A percentile compares a stretch with the other conserved stretches of the same genome.
phyloP scores from a whole-genome alignment of 768 basidiomycete genomes.

The Termitomyces sp. region DNA sequence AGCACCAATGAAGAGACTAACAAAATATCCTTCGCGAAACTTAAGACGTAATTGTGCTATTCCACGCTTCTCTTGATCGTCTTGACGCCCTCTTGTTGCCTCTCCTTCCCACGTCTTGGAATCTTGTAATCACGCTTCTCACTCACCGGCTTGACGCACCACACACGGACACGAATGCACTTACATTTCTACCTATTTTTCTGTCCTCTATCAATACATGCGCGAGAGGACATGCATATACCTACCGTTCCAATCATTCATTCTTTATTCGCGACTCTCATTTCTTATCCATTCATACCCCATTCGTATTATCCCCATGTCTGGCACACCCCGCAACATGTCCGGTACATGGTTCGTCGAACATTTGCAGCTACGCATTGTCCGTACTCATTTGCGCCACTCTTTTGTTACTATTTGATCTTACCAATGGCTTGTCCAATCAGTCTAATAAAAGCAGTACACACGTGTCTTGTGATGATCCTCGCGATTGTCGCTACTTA shows the following conservation, averaged over 20 bases:
- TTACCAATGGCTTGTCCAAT: not conserved
- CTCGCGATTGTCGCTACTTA: not conserved
- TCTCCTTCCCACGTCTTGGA: not conserved
- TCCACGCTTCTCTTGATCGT: not conserved
- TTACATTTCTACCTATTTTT: not conserved
- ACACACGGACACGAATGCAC: not conserved
- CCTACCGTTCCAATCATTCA: not conserved
- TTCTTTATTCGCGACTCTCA: not conserved
- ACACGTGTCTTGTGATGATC: not conserved
- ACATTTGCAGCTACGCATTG: not conserved
- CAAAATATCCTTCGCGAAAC: conserved; percentile 27
- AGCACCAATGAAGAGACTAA: conserved; percentile 29
- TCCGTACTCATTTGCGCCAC: not conserved
- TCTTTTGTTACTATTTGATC: not conserved
- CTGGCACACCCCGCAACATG: not conserved
- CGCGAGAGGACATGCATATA: not conserved
- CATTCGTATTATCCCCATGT: not conserved
- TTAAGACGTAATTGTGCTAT: not conserved
- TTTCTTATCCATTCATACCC: not conserved
- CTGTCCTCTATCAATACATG: not conserved
- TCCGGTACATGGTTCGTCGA: not conserved
- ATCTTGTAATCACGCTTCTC: not conserved
- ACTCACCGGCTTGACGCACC: not conserved
- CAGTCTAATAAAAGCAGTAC: not conserved
- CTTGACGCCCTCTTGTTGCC: not conserved